Evolutionary conservation across 176 grass and related monocot species (phyloP).

Genomic region (Sorghum bicolor): DNA sequence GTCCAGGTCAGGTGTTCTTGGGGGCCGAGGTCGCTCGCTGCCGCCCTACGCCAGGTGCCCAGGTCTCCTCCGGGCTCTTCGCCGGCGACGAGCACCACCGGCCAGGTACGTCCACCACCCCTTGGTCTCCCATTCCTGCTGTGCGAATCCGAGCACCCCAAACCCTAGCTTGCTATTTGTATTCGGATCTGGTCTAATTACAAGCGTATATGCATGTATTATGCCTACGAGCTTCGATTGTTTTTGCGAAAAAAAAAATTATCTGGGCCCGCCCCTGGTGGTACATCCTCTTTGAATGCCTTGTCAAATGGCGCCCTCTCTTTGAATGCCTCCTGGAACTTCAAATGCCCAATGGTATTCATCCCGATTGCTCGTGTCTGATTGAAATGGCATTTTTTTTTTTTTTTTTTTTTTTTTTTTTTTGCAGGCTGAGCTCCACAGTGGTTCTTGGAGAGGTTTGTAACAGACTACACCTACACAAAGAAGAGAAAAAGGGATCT

Average conservation of each 20-base stretch:
- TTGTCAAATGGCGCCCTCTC: neutral
- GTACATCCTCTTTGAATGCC: slow-evolving; percentile 23
- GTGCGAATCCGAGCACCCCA: neutral
- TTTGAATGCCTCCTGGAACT: slow-evolving; percentile 6
- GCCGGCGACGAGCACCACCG: neutral
- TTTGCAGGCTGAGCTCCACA: slow-evolving; percentile 22
- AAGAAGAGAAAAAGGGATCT: neutral
- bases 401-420: slow-evolving; percentile 18
- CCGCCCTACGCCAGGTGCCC: neutral
- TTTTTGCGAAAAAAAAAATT: neutral
- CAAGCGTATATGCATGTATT: neutral
- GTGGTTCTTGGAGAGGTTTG: neutral
- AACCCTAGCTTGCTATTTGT: neutral
- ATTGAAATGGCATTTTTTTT: slow-evolving; percentile 11
- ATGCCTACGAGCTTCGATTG: neutral
- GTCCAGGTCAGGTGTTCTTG: no score
- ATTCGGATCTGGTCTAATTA: neutral
- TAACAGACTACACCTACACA: neutral
- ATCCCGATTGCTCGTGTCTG: neutral
- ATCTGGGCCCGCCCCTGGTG: neutral
- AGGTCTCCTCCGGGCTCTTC: neutral
- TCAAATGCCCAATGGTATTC: neutral
- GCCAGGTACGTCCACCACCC: neutral
- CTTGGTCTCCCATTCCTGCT: neutral
- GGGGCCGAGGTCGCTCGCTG: neutral